Conservation (phyloP, 805 yeast genomes). For the Metschnikowia kofuensis region DNA sequence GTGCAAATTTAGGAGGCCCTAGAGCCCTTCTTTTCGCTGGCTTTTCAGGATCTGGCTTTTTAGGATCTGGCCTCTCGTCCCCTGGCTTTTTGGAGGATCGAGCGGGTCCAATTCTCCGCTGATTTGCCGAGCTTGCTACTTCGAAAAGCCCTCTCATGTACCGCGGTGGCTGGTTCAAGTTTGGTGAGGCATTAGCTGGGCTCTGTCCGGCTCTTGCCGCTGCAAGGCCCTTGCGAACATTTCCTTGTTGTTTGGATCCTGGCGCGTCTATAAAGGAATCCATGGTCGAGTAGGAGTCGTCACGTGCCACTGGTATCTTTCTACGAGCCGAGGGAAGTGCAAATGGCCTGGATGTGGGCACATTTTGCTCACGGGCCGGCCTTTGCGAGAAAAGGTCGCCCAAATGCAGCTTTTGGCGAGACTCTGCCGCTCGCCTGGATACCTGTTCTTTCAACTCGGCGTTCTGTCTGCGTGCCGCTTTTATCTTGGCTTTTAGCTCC, state of each 20-base stretch:
- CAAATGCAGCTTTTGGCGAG: slow-evolving; percentile 3
- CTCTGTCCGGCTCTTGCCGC: neutral
- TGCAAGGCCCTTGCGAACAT: no score
- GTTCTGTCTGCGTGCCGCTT: slow-evolving; percentile 22
- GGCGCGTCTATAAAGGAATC: slow-evolving; percentile 31
- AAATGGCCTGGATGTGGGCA: neutral
- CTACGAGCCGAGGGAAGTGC: neutral
- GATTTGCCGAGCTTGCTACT: slow-evolving; percentile 11
- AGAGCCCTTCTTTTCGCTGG: no score
- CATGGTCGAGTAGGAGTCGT: slow-evolving; percentile 26
- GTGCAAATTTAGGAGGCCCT: no score
- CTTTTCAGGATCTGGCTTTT: no score
- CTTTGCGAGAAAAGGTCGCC: slow-evolving; percentile 1
- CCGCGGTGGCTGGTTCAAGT: slow-evolving; percentile 43
- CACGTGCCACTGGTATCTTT: slow-evolving; percentile 18
- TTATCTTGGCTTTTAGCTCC: slow-evolving; percentile 21
- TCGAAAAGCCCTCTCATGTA: slow-evolving; percentile 40
- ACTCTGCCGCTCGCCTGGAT: slow-evolving; percentile 11
- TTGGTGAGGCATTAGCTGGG: slow-evolving; percentile 25
- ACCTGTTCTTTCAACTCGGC: slow-evolving; percentile 4
- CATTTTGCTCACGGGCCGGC: neutral
- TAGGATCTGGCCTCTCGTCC: no score
- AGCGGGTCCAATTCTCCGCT: slow-evolving; percentile 1
- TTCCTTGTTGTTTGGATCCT: neutral
- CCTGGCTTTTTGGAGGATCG: slow-evolving; percentile 1